Evolutionary conservation across 2,329 filamentous ascomycete genomes (phyloP), one percentile per base, ranked within the genome.

Genomic region (Colletotrichum orchidophilum): DNA sequence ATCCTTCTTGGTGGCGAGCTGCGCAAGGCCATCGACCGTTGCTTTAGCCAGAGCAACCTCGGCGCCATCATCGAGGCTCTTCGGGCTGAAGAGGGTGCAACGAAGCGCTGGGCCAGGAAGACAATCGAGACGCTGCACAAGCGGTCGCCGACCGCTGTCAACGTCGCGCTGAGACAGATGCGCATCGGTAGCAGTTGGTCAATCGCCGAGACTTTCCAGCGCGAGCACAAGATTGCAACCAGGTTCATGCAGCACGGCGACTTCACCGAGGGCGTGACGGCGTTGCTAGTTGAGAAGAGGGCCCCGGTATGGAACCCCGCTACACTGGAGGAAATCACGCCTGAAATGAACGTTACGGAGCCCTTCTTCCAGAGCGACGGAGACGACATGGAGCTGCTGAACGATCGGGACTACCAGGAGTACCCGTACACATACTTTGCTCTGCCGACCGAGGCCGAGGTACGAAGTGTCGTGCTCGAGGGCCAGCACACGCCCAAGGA

Each of bases 221-320:
- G 91, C 73, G 96, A 99, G 84, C 89, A 96, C 82, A 88, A 92
- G 78, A 94, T 99, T 71, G 95, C 96, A 2, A 85, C 88, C 70
- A 89, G 91, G 74, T 98, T 99, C 85, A 98, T 99, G 96, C 87
- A 87, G 67, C 92, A 96, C 80, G 93, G 90, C 5, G 96, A 99
- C 82, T 99, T 99, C 78, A 91, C 91, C 53, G 94, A 97, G 83
- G 96, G 96, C 64, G 96, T 99, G n/a, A 90, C 90, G 62, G 92
- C 94, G 27, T 88, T 92, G 59, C 87, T 99, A 50, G 88, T 96
- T 76, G 87, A 90, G 77, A 94, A 94, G 83, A 75, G 83, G 74
- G 85, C 86, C 26, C 93, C 95, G 1, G 84, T 87, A 72, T 99
- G 96, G 96, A 81, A 92, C 74, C 95, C 95, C 4, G 87, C 88